These are phyloP conservation scores for Balamuthia mandrillaris DNA, from an alignment of 208 protist species.

Conservation along the genomic window DNA sequence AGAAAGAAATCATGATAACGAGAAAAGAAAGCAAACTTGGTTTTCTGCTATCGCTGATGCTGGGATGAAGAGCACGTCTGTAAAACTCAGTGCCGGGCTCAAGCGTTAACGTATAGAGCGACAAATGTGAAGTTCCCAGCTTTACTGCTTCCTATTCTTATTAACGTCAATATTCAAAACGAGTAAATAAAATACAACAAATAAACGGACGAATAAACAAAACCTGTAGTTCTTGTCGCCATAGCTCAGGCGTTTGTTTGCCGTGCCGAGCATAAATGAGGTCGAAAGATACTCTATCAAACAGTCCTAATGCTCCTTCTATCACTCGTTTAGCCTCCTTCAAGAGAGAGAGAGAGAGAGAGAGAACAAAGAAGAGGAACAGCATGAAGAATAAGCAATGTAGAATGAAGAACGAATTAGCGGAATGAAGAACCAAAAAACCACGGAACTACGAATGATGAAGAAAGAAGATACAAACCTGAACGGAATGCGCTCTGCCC, in stretches of 20 bases:
- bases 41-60: no score
- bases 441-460: neutral
- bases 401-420: no score
- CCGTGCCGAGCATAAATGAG: constrained; percentile 48
- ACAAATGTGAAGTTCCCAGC: constrained; percentile 9
- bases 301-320: neutral
- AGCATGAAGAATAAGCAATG: no score
- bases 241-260: constrained; percentile 25
- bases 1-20: no score
- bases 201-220: no score
- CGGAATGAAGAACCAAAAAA: neutral
- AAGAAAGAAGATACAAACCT: no score
- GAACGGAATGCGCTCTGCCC: constrained; percentile 6
- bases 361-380: no score
- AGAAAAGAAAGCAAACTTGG: no score
- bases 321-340: constrained; percentile 23
- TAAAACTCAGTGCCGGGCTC: constrained; percentile 48
- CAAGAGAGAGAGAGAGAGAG: no score
- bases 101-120: constrained; percentile 44
- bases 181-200: no score
- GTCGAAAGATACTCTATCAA: constrained; percentile 42
- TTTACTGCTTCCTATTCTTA: neutral
- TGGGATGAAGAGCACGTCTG: neutral
- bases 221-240: constrained; percentile 38
- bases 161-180: neutral